Evolutionary conservation across 2,329 filamentous ascomycete genomes (phyloP).

Genomic region (Fusarium tjaetaba): DNA sequence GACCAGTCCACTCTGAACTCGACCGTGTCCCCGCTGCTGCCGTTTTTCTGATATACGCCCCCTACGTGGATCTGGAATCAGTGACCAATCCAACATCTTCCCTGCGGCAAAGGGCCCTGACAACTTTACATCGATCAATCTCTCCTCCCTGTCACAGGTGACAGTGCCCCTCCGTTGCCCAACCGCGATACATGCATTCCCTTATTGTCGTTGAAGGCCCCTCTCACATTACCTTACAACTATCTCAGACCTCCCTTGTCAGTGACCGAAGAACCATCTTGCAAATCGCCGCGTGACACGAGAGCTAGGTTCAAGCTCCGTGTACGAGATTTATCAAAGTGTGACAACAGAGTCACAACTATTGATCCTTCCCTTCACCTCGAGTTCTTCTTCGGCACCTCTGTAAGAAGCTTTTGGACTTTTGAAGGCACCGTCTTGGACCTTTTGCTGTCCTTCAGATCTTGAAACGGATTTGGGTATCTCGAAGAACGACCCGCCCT

Average conservation of each 20-base stretch:
- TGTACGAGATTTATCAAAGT: conserved; percentile 31
- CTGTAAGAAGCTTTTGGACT: background rate
- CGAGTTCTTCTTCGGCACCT: background rate
- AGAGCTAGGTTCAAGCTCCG: conserved; percentile 23
- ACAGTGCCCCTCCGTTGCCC: conserved; percentile 32
- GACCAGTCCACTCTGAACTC: conserved; percentile 21
- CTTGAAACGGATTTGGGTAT: conserved; percentile 27
- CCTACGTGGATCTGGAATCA: conserved; percentile 33
- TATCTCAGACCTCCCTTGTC: conserved; percentile 32
- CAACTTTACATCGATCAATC: conserved; percentile 38
- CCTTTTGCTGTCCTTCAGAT: conserved; percentile 30
- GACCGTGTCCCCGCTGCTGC: conserved; percentile 24
- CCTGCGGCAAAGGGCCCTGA: conserved; percentile 30
- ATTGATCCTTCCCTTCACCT: conserved; percentile 1
- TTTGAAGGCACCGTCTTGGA: conserved; percentile 9
- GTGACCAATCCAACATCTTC: conserved; percentile 30
- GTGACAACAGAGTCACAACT: conserved; percentile 12
- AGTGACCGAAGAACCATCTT: conserved; percentile 29
- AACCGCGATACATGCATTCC: conserved; percentile 38
- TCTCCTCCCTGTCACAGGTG: conserved; percentile 33
- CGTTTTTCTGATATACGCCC: conserved; percentile 32
- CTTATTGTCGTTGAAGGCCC: conserved; percentile 29
- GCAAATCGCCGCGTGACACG: conserved; percentile 35
- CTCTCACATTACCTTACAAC: conserved; percentile 32
- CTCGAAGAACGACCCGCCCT: conserved; percentile 7